A percentile compares a stretch with the other conserved stretches of the same genome.
Evolutionary conservation across 2,329 filamentous ascomycete species (phyloP).

Genomic region (Pseudogymnoascus sp.): DNA sequence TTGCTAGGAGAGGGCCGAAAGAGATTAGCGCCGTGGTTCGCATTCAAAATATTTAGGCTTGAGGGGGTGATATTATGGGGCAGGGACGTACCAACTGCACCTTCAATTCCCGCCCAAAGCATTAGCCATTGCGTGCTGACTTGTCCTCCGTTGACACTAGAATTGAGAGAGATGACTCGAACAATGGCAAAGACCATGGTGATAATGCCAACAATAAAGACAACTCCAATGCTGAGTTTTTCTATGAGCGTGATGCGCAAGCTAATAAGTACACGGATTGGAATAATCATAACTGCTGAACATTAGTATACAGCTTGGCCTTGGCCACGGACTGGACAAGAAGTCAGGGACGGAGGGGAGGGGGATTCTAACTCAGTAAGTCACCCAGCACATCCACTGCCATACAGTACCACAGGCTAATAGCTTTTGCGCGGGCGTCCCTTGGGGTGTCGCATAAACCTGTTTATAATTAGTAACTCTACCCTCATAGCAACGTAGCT

Average conservation of each 20-base stretch:
- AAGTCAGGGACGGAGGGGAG: not conserved
- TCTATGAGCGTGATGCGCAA: slow-evolving; percentile 12
- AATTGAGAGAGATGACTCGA: slow-evolving; percentile 15
- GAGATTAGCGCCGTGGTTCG: not conserved
- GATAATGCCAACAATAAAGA: slow-evolving; percentile 16
- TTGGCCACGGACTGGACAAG: not conserved
- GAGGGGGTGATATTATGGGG: not conserved
- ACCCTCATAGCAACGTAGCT: not conserved
- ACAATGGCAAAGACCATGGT: slow-evolving; percentile 17
- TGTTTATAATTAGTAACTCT: not conserved
- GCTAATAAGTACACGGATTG: slow-evolving; percentile 13
- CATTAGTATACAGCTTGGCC: not conserved
- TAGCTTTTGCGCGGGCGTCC: slow-evolving; percentile 15
- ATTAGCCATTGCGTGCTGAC: slow-evolving; percentile 16
- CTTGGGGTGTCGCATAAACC: slow-evolving; percentile 9
- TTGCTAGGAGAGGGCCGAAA: not conserved
- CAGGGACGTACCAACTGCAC: slow-evolving; percentile 10
- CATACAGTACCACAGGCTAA: slow-evolving; percentile 15
- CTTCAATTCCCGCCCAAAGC: slow-evolving; percentile 15
- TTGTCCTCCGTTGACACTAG: slow-evolving; percentile 10
- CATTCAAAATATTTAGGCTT: not conserved
- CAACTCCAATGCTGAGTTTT: slow-evolving; percentile 14
- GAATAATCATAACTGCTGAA: slow-evolving; percentile 15
- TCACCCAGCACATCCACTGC: slow-evolving; percentile 16
- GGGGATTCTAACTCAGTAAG: slow-evolving; percentile 13